Base-by-base conservation (phyloP, 2,329 filamentous ascomycete species). In the Hypoxylon sp. region DNA sequence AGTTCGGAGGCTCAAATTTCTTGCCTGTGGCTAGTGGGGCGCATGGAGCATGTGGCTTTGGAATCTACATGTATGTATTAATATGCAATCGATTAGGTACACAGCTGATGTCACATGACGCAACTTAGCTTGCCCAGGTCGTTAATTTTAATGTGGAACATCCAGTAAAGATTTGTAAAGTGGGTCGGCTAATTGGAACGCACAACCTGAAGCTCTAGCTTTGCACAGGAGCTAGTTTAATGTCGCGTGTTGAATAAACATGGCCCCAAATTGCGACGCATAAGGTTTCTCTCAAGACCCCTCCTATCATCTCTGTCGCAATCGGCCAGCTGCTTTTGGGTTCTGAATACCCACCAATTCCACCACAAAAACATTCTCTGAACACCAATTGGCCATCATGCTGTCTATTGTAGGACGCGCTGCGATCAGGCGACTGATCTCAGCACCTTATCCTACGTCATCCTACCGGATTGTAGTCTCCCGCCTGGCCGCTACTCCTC, bases 371-470 rank as follows among this genome's bases (percentile, higher is more conserved):
- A 58, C 50, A 52, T 22, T 54, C 26, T 39, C 50, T 39, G 31
- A 35, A 48, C 35, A 51, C 35, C 60, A 74, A 64, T 64, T 69
- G 50, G 48, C 56, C 46, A 73, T 65, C 63, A 86, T 85, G 83
- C 75, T 85, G 68, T 80, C 79, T 56, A 77, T 79, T 31, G 75
- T 84, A 69, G 79, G 80, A 69, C 79, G 82, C 70, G 78, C 77
- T 58, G 80, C 80, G 59, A 75, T 78, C 66, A 78, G 77, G 74
- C 81, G 81, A 14, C 44, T 78, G 65, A 70, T 69, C 61, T 70
- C 73, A 55, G 66, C 71, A 46, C 55, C 68, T 50, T 44, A 64
- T 35, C 55, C 67, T 62, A 69, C 74, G 61, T 72, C 74, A 69
- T 68, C 64, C 53, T 42, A 53, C 14, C 64, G 68, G 37, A 65